A percentile compares a stretch with the other conserved stretches of the same genome.
phyloP scores from a whole-genome alignment of 2,329 filamentous ascomycete species.

The Chaetomium sp. region DNA sequence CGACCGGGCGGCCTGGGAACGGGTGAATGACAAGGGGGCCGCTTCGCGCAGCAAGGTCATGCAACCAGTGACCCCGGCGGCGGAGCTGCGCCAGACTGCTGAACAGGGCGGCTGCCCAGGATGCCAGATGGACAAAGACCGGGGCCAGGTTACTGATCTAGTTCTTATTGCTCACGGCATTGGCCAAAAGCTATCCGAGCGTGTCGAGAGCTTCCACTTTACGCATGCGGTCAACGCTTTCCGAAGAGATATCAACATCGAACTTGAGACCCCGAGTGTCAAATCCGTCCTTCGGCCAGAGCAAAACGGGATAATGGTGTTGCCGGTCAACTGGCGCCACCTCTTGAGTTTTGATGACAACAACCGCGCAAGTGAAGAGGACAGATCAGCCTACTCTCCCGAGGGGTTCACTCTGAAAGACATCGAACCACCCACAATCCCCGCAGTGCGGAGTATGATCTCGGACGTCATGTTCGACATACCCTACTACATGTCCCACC shows the following conservation, averaged over 20 bases:
- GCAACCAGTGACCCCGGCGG: not conserved
- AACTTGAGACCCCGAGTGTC: slow-evolving; percentile 74
- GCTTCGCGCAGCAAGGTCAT: slow-evolving; percentile 27
- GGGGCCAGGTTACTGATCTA: slow-evolving; percentile 78
- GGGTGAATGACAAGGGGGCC: slow-evolving; percentile 59
- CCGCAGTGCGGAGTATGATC: slow-evolving; percentile 89
- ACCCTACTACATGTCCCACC: slow-evolving; percentile 94
- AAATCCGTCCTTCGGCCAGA: slow-evolving; percentile 72
- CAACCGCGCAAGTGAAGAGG: slow-evolving; percentile 59
- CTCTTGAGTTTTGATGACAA: slow-evolving; percentile 85
- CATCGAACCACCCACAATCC: slow-evolving; percentile 88
- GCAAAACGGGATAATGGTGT: slow-evolving; percentile 89
- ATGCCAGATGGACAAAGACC: slow-evolving; percentile 64
- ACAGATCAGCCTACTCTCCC: slow-evolving; percentile 55
- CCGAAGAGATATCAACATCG: slow-evolving; percentile 80
- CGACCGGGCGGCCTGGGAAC: slow-evolving; percentile 74
- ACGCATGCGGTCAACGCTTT: slow-evolving; percentile 95
- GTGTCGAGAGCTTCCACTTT: slow-evolving; percentile 95
- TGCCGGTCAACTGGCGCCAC: slow-evolving; percentile 93
- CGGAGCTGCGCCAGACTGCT: slow-evolving; percentile 9
- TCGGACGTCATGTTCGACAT: slow-evolving; percentile 99
- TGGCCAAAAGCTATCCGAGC: slow-evolving; percentile 91
- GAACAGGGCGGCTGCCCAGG: slow-evolving; percentile 51
- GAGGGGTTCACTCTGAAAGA: slow-evolving; percentile 72
- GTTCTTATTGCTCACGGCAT: slow-evolving; percentile 94